Evolutionary conservation across 106 monocot genomes (phyloP).

Genomic region (Hemerocallis citrina): DNA sequence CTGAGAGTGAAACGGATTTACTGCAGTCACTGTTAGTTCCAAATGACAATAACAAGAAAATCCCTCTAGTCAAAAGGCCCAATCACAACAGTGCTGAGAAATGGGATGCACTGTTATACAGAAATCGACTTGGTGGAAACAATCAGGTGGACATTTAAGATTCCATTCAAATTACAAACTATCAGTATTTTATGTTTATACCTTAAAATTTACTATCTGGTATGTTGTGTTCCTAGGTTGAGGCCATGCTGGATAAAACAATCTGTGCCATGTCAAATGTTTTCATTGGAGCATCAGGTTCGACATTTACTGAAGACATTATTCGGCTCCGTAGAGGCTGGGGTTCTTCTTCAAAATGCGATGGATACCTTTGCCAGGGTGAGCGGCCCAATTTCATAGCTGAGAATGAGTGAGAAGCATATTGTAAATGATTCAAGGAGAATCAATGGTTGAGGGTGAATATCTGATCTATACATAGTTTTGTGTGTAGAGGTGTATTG

Average conservation of each 20-base stretch:
- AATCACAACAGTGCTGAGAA: conserved; percentile 58
- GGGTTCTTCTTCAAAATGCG: conserved; percentile 44
- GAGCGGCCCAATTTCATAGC: conserved; percentile 48
- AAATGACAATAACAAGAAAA: conserved; percentile 28
- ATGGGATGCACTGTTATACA: conserved; percentile 90
- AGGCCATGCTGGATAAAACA: conserved; percentile 89
- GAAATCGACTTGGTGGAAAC: conserved; percentile 69
- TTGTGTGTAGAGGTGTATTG: not conserved
- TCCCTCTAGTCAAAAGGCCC: conserved; percentile 74
- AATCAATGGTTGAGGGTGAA: not conserved
- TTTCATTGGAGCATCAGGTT: conserved; percentile 50
- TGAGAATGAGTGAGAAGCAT: conserved; percentile 21
- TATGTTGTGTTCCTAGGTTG: conserved; percentile 30
- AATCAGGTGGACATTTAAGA: conserved; percentile 35
- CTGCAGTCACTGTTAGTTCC: conserved; percentile 58
- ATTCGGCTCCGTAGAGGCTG: conserved; percentile 42
- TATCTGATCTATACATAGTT: not conserved
- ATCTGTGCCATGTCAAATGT: conserved; percentile 55
- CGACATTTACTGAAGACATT: conserved; percentile 63
- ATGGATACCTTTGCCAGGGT: conserved; percentile 55
- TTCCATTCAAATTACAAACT: not conserved
- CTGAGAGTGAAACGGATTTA: conserved; percentile 70
- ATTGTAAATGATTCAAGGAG: not conserved
- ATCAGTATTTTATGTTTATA: not conserved
- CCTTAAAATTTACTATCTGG: not conserved